These are phyloP conservation scores for Colletotrichum paranaense DNA, from an alignment of 2,329 filamentous ascomycete genomes.

Conservation along the genomic window DNA sequence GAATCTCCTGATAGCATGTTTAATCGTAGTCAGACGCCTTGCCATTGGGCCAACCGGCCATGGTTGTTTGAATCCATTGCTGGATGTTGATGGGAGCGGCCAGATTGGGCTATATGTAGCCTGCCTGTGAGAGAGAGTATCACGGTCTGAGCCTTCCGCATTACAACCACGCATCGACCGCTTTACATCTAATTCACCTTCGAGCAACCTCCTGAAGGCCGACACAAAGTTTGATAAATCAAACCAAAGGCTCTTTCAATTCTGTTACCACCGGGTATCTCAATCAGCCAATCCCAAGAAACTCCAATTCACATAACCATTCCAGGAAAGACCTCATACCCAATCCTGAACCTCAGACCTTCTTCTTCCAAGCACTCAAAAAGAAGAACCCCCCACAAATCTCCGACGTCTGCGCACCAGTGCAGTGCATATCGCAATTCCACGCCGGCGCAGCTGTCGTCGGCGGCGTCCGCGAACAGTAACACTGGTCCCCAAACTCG, in stretches of 20 bases:
- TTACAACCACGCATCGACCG: no score
- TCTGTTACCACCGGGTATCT: background rate
- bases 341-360: background rate
- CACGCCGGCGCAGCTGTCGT: constrained; percentile 3
- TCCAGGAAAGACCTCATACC: background rate
- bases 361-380: constrained; percentile 26
- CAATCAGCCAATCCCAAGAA: background rate
- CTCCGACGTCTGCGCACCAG: constrained; percentile 18
- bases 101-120: no score
- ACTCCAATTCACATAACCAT: background rate
- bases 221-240: no score
- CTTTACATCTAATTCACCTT: no score
- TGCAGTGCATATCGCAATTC: constrained; percentile 30
- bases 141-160: no score
- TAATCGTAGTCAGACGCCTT: constrained; percentile 56
- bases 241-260: background rate
- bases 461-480: constrained; percentile 11
- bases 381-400: constrained; percentile 21
- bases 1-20: constrained; percentile 31
- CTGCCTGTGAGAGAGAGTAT: no score
- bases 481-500: constrained; percentile 20
- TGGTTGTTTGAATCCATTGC: background rate
- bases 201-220: no score
- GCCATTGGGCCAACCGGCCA: constrained; percentile 49
- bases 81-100: background rate